Percentiles rank a stretch among this genome's conserved stretches.
phyloP scores from a whole-genome alignment of 495 filamentous ascomycete species.

The Aspergillus wentii region DNA sequence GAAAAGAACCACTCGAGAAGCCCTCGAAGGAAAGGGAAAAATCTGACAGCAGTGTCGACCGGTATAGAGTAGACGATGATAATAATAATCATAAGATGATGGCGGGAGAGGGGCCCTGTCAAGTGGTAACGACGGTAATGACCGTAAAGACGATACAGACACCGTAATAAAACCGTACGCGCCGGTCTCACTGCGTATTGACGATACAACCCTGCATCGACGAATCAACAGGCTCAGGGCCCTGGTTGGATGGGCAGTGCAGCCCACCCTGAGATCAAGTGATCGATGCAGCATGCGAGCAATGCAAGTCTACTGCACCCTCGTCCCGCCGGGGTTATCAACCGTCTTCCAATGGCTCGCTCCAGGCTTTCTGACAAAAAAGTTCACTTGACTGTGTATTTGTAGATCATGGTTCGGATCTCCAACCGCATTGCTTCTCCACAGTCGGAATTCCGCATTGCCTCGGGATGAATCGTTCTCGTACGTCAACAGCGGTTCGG shows the following conservation, averaged over 20 bases:
- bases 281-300: conserved; percentile 62
- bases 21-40: conserved; percentile 6
- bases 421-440: conserved; percentile 30
- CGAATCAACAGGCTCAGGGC: conserved; percentile 7
- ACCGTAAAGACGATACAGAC: conserved; percentile 14
- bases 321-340: conserved; percentile 18
- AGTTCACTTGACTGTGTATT: conserved; percentile 23
- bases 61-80: conserved; percentile 24
- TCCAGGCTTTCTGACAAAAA: conserved; percentile 11
- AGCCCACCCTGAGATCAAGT: conserved; percentile 56
- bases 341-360: conserved; percentile 19
- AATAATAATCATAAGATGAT: conserved; percentile 10
- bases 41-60: conserved; percentile 18
- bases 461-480: conserved; percentile 6
- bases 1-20: neutral
- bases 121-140: neutral
- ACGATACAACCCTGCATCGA: conserved; percentile 7
- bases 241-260: conserved; percentile 16
- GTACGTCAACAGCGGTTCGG: conserved; percentile 12
- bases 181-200: conserved; percentile 12
- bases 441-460: conserved; percentile 21
- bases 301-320: conserved; percentile 25
- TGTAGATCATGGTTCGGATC: conserved; percentile 37
- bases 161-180: conserved; percentile 29
- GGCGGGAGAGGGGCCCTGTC: conserved; percentile 1